Base-by-base conservation (phyloP, 129 eudicot species). In the Chrysanthemum seticuspe region DNA sequence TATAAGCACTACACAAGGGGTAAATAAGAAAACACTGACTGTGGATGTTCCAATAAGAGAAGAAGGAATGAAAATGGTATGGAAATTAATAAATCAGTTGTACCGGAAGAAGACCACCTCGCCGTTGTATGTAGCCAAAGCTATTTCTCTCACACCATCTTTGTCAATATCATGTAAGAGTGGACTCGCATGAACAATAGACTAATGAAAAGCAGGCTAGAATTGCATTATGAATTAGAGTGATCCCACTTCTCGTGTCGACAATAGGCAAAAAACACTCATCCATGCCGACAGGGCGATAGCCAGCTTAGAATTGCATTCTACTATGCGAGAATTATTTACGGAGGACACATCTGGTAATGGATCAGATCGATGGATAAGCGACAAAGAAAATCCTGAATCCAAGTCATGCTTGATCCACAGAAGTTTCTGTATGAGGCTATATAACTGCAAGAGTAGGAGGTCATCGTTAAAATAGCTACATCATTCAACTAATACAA, bases 121-220 rank as follows among this genome's bases (percentile, higher is more conserved):
- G 64, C 99, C 99, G 65, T 95, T 90, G 80, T 90, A 95, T 48
- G 97, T 95, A 80, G 97, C 99, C 86, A 95, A 83, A 61, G 91
- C 97, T 67, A 95, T 88, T 85, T 95, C 99, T 82, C 96, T 88
- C 68, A 95, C 99, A 23, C 99, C 99, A 80, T 95, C 99, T 81
- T 95, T 95, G 80, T 95, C 99, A 79, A 95, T 90, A 72, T 95
- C 99, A 73, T 95, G 88, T 21, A 95, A 80, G 74, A 95, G 91
- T 61, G 99, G 99, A 77, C 97, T 95, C 29, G 99, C 87, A 82
- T 95, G 99, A 80, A 95, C 99, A 66, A 88, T 95, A 14, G 97
- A 95, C 82, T 90, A 94, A 72, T 95, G 99, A 75, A 87, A 95
- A 71, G 99, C 99, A 81, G 99, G 99, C 99, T n/a, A n/a, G n/a